Conservation (phyloP, 1,139 yeast genomes). For the Groenewaldozyma sp. region DNA sequence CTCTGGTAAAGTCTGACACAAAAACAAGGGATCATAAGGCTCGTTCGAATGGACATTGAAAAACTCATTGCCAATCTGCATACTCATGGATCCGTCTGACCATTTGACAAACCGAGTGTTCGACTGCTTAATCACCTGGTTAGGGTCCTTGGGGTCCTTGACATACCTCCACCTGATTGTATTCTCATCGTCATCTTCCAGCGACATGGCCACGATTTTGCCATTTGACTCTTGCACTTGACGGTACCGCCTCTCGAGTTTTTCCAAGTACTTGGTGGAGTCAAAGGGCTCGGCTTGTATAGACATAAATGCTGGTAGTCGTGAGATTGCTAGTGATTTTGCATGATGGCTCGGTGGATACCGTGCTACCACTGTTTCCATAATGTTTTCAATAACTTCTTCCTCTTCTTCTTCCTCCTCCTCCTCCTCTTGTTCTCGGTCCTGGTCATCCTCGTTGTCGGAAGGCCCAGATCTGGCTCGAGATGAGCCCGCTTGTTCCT, state of each 20-base stretch:
- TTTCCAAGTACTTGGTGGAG: conserved; percentile 50
- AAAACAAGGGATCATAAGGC: conserved; percentile 61
- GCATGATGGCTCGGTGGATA: conserved; percentile 48
- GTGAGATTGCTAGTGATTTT: conserved; percentile 46
- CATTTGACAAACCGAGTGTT: conserved; percentile 87
- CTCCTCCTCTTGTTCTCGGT: neutral
- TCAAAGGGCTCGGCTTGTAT: conserved; percentile 87
- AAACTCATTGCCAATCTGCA: conserved; percentile 79
- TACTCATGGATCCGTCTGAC: conserved; percentile 85
- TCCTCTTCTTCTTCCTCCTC: conserved; percentile 6
- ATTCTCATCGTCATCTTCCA: conserved; percentile 60
- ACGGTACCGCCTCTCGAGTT: conserved; percentile 9
- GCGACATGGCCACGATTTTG: no score
- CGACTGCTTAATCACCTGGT: conserved; percentile 57
- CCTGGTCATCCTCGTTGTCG: neutral
- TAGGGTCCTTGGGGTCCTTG: conserved; percentile 42
- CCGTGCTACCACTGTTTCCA: conserved; percentile 45
- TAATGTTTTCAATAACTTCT: conserved; percentile 22
- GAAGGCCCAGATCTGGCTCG: neutral
- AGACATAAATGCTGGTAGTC: conserved; percentile 72
- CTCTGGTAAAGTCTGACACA: conserved; percentile 63
- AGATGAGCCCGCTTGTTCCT: conserved; percentile 4
- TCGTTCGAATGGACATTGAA: conserved; percentile 62
- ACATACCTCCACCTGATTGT: conserved; percentile 92
- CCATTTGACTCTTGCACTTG: conserved; percentile 37